Conservation (phyloP, 768 basidiomycete genomes). For the Rhizopogon rudus region DNA sequence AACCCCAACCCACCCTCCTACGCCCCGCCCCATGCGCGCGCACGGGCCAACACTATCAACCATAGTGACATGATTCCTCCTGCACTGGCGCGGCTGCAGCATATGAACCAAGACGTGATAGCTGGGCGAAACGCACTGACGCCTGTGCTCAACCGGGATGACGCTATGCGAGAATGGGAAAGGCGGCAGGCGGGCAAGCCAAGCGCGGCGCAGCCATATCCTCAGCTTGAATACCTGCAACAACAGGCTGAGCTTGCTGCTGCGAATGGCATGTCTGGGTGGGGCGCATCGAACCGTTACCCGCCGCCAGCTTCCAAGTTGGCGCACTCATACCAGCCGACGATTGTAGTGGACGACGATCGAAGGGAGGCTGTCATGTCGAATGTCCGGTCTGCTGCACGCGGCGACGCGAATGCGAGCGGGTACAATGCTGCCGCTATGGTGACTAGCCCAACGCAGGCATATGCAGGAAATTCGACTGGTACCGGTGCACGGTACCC, state of each 20-base stretch:
- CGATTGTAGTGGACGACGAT: slow-evolving; percentile 63
- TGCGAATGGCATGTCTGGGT: slow-evolving; percentile 53
- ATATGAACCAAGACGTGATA: slow-evolving; percentile 83
- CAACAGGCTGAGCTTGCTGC: slow-evolving; percentile 87
- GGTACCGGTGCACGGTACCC: slow-evolving; percentile 54
- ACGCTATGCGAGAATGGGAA: slow-evolving; percentile 96
- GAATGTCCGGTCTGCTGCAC: slow-evolving; percentile 63
- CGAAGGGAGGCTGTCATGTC: slow-evolving; percentile 80
- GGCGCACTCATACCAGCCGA: slow-evolving; percentile 30
- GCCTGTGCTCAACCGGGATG: slow-evolving; percentile 91
- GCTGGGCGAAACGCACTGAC: slow-evolving; percentile 80
- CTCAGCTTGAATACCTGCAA: slow-evolving; percentile 86
- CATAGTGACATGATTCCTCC: slow-evolving; percentile 87
- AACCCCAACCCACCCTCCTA: slow-evolving; percentile 57
- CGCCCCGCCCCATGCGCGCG: slow-evolving; percentile 49
- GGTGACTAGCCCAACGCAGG: slow-evolving; percentile 74
- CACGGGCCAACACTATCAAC: slow-evolving; percentile 89
- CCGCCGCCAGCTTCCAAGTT: slow-evolving; percentile 30
- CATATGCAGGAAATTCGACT: slow-evolving; percentile 51
- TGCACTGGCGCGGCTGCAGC: slow-evolving; percentile 82
- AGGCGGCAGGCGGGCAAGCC: slow-evolving; percentile 74
- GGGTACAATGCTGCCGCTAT: slow-evolving; percentile 45
- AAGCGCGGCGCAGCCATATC: slow-evolving; percentile 71
- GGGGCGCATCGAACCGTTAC: slow-evolving; percentile 46
- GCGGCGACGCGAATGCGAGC: slow-evolving; percentile 36